phyloP scores from a whole-genome alignment of 31 red algal genomes.

The Bonnemaisonia californica region DNA sequence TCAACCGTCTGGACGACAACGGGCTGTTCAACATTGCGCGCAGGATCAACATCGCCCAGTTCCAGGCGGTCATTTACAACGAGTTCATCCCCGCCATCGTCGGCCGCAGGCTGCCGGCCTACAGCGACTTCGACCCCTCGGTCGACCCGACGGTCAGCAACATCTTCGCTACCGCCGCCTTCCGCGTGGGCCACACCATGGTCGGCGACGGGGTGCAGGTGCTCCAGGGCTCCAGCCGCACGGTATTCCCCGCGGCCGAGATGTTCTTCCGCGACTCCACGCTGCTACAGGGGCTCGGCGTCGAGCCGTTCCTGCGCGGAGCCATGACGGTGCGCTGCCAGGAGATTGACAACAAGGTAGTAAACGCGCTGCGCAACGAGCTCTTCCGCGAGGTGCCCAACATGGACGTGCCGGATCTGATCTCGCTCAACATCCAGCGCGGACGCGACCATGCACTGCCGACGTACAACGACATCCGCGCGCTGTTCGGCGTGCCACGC shows the following conservation, averaged over 20 bases:
- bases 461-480: slow-evolving; percentile 54
- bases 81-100: slow-evolving; percentile 63
- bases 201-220: slow-evolving; percentile 40
- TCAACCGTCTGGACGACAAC: slow-evolving; percentile 30
- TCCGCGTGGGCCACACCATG: slow-evolving; percentile 78
- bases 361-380: slow-evolving; percentile 40
- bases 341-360: slow-evolving; percentile 43
- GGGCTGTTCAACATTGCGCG: slow-evolving; percentile 59
- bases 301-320: slow-evolving; percentile 47
- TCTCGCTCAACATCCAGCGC: slow-evolving; percentile 66
- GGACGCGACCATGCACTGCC: slow-evolving; percentile 46
- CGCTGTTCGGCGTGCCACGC: neutral
- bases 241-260: slow-evolving; percentile 10
- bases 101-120: slow-evolving; percentile 28
- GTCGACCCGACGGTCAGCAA: slow-evolving; percentile 53
- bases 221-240: neutral
- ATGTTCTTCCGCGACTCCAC: slow-evolving; percentile 56
- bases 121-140: slow-evolving; percentile 29
- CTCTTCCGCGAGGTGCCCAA: slow-evolving; percentile 37
- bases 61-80: slow-evolving; percentile 69
- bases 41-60: slow-evolving; percentile 44
- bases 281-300: neutral
- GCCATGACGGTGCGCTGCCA: slow-evolving; percentile 15
- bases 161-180: slow-evolving; percentile 63
- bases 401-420: slow-evolving; percentile 40